A percentile compares a stretch with the other conserved stretches of the same genome.
Evolutionary conservation across 345 rosid genomes (phyloP).

Genomic region (Hibiscus trionum): DNA sequence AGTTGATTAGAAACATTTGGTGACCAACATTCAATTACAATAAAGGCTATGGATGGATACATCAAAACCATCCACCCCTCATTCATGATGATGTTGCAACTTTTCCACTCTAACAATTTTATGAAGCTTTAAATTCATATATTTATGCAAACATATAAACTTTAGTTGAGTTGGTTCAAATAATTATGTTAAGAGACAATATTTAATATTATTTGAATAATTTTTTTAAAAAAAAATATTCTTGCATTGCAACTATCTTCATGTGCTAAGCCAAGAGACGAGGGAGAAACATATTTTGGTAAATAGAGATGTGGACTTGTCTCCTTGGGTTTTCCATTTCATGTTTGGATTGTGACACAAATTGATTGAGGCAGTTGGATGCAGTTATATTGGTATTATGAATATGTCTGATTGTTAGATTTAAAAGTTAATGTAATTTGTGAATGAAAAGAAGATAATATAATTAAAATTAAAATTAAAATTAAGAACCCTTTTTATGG

Average conservation of each 20-base stretch:
- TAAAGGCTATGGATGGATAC: neutral
- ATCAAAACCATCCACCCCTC: neutral
- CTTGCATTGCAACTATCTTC: no score
- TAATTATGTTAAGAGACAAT: no score
- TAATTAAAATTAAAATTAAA: no score
- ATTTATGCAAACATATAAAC: neutral
- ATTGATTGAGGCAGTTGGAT: neutral
- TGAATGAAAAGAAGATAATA: no score
- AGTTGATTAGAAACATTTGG: neutral
- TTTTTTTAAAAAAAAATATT: no score
- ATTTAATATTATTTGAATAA: no score
- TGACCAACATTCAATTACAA: neutral
- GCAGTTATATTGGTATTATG: neutral
- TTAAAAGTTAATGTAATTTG: neutral
- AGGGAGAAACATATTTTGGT: neutral
- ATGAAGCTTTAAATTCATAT: neutral
- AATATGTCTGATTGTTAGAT: neutral
- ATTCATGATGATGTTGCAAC: neutral
- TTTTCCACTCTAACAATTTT: neutral
- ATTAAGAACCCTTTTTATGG: no score
- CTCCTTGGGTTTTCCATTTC: neutral
- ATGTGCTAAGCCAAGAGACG: no score
- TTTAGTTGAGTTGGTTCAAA: no score
- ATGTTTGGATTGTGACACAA: no score
- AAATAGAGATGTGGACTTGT: neutral